Conservation (phyloP, 2,329 filamentous ascomycete genomes). For the Cordyceps tenuipes region DNA sequence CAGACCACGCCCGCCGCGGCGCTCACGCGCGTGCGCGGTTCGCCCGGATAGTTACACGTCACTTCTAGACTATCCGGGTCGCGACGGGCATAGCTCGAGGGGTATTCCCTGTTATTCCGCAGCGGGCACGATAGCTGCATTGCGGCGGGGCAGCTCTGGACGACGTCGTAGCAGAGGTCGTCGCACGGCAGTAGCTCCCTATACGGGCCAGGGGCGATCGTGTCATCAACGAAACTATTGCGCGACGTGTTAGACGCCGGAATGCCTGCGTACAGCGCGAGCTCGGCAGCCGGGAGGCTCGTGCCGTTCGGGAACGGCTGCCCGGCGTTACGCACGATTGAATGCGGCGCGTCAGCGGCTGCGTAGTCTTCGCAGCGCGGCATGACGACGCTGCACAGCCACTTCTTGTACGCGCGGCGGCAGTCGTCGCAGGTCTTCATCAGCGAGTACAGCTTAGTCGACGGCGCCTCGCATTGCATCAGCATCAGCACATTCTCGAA, state of each 20-base stretch:
- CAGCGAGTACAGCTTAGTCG: conserved; percentile 72
- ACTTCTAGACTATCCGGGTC: conserved; percentile 18
- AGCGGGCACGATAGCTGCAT: conserved; percentile 70
- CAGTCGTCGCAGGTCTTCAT: conserved; percentile 70
- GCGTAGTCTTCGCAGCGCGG: conserved; percentile 83
- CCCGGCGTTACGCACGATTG: conserved; percentile 57
- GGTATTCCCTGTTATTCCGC: conserved; percentile 24
- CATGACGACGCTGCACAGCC: conserved; percentile 90
- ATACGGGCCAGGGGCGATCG: conserved; percentile 77
- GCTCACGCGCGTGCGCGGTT: conserved; percentile 22
- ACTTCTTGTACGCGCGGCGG: conserved; percentile 73
- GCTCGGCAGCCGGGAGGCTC: conserved; percentile 29
- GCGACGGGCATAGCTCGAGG: conserved; percentile 27
- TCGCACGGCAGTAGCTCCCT: conserved; percentile 86
- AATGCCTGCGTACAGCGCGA: conserved; percentile 13
- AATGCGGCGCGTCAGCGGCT: conserved; percentile 35
- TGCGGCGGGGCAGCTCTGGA: conserved; percentile 71
- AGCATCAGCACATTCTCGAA: conserved; percentile 79
- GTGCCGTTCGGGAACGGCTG: conserved; percentile 65
- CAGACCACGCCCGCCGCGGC: not conserved
- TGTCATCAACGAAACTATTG: conserved; percentile 62
- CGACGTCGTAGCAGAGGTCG: conserved; percentile 78
- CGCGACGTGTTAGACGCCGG: conserved; percentile 43
- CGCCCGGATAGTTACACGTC: conserved; percentile 32
- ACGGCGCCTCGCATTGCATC: conserved; percentile 71